A percentile compares a stretch with the other conserved stretches of the same genome.
phyloP scores from a whole-genome alignment of 208 protist genomes.

The Kentomonas sorsogonicus region DNA sequence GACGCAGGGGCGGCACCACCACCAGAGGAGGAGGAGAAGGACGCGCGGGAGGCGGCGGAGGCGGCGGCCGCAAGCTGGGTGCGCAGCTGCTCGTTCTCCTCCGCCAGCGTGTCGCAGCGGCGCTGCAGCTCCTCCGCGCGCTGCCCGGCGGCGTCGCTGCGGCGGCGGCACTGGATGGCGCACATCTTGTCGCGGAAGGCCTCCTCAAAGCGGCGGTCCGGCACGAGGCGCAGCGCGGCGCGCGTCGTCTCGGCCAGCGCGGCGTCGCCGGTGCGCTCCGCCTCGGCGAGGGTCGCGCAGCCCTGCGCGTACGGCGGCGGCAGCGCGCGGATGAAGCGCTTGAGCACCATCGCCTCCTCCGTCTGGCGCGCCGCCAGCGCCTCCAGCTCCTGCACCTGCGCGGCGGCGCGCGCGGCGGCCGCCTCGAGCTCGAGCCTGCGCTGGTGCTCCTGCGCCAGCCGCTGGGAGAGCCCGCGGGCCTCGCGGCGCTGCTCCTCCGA shows the following conservation, averaged over 20 bases:
- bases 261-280: not conserved
- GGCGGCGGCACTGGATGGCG: constrained; percentile 31
- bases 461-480: constrained; percentile 17
- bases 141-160: constrained; percentile 7
- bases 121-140: constrained; percentile 18
- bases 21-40: no score
- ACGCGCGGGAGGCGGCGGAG: not conserved
- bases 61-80: constrained; percentile 20
- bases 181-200: constrained; percentile 76
- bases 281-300: constrained; percentile 6
- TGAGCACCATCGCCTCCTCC: constrained; percentile 46
- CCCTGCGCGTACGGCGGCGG: constrained; percentile 18
- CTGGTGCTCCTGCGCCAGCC: constrained; percentile 23
- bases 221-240: constrained; percentile 27
- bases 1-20: constrained; percentile 4
- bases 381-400: constrained; percentile 18
- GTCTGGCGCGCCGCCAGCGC: constrained; percentile 16
- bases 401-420: constrained; percentile 12
- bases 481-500: constrained; percentile 17
- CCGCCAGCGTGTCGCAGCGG: constrained; percentile 20
- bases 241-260: not conserved
- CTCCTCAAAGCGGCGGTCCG: constrained; percentile 69
- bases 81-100: constrained; percentile 27
- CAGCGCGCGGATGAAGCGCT: constrained; percentile 37
- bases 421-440: constrained; percentile 19